phyloP scores from a whole-genome alignment of 2,329 filamentous ascomycete species.

The Monosporascus sp. region DNA sequence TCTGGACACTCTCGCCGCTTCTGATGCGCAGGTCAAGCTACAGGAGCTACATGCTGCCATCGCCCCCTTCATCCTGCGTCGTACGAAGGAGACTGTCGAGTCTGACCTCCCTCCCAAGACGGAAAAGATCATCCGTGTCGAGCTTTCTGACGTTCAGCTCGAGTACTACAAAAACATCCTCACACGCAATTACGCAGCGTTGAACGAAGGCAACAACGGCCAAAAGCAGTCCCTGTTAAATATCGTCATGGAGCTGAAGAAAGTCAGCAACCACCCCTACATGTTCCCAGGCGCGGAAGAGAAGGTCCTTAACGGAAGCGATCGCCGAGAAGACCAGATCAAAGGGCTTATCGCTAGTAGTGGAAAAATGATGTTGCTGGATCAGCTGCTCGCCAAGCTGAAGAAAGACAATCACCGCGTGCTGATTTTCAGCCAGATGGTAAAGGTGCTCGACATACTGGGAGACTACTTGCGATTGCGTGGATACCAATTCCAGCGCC shows the following conservation, averaged over 20 bases:
- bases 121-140: conserved; percentile 97
- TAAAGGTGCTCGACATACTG: conserved; percentile 94
- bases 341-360: conserved; percentile 93
- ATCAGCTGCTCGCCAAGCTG: conserved; percentile 89
- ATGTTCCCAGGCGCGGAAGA: conserved; percentile 96
- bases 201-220: conserved; percentile 84
- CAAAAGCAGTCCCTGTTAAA: conserved; percentile 94
- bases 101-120: conserved; percentile 95
- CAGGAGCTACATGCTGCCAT: conserved; percentile 80
- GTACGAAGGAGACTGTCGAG: conserved; percentile 96
- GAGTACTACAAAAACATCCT: conserved; percentile 99
- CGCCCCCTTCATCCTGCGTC: conserved; percentile 87
- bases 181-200: conserved; percentile 89
- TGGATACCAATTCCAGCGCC: conserved; percentile 90
- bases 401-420: conserved; percentile 93
- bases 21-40: conserved; percentile 81
- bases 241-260: conserved; percentile 99
- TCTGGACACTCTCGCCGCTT: conserved; percentile 71
- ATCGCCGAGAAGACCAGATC: conserved; percentile 80
- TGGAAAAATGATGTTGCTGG: conserved; percentile 98
- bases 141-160: conserved; percentile 90
- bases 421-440: conserved; percentile 98
- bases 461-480: conserved; percentile 89
- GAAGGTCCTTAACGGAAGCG: conserved; percentile 74
- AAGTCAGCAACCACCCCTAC: conserved; percentile 97